These are phyloP conservation scores for Acmispon strigosus DNA, from an alignment of 306 rosid species.

Conservation along the genomic window DNA sequence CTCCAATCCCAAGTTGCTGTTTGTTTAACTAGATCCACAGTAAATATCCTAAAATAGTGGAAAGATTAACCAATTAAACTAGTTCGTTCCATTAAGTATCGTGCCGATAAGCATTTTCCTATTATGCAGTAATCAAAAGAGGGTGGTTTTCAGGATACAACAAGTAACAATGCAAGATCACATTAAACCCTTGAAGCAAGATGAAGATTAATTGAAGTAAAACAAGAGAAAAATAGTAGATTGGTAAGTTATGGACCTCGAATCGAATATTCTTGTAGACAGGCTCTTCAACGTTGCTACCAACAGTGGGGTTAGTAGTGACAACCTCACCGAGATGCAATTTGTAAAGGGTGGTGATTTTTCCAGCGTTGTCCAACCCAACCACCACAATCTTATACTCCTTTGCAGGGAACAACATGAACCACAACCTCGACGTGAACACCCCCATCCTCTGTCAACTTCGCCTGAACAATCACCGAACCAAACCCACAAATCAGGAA, in stretches of 20 bases:
- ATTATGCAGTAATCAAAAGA: neutral
- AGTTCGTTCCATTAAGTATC: no score
- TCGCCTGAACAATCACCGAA: neutral
- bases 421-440: slow-evolving; percentile 71
- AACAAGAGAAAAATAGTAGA: neutral
- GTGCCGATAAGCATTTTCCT: no score
- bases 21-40: no score
- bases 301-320: slow-evolving; percentile 89
- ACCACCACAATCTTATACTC: slow-evolving; percentile 93
- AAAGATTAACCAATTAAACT: no score
- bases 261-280: slow-evolving; percentile 89
- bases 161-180: neutral
- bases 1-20: no score
- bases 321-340: slow-evolving; percentile 93
- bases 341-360: slow-evolving; percentile 88
- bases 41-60: no score
- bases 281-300: slow-evolving; percentile 93
- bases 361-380: slow-evolving; percentile 95
- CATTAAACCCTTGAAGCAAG: neutral
- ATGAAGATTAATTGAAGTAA: neutral
- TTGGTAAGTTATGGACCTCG: slow-evolving; percentile 40
- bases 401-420: slow-evolving; percentile 88
- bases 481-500: neutral
- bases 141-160: neutral
- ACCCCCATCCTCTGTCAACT: slow-evolving; percentile 56